Evolutionary conservation across 164 flowering plant species (phyloP), one percentile per base, ranked within the genome.

Genomic region (Vitis labrusca): DNA sequence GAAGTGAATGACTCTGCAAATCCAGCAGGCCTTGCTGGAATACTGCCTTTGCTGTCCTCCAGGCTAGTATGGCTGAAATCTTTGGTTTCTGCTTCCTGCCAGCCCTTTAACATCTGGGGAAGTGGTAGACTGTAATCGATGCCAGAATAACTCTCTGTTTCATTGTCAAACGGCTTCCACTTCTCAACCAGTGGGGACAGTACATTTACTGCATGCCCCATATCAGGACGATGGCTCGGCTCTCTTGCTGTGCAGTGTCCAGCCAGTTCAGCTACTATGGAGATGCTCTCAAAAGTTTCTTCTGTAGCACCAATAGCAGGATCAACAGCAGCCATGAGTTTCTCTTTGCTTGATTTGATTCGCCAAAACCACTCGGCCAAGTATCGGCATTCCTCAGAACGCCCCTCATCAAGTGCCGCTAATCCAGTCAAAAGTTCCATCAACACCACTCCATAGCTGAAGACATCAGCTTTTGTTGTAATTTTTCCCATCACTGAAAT

Each of bases 231-330:
- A 50, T 90, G 94, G 64, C 70, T 62, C 10, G 96, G 91, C 64
- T 92, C 97, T 59, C 97, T 77, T 56, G 91, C 88, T 15, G 97
- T 87, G 83, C 96, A 90, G 66, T 90, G 97, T 5, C 95, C 91
- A 30, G 96, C 96, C n/a, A 92, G 77, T 68, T 92, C 94, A 53
- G 93, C 84, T 27, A 92, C 63, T 9, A 69, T 76, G 70, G 65
- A 66, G 59, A 92, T 81, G 84, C 88, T 85, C 61, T 88, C 93
- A 10, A 72, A 75, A 3, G 77, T 77, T 29, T 84, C 90, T 16
- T 86, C 88, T 48, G 81, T 79, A 50, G 67, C 77, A 3, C 80
- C 86, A n/a, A 91, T 79, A 48, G 85, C 68, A 17, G 82, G 86
- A 71, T 92, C 97, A 55, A 92, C 60, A 23, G 91, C 87, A 14